Evolutionary conservation across 768 basidiomycete species (phyloP).

Genomic region (Kondoa subrosea): DNA sequence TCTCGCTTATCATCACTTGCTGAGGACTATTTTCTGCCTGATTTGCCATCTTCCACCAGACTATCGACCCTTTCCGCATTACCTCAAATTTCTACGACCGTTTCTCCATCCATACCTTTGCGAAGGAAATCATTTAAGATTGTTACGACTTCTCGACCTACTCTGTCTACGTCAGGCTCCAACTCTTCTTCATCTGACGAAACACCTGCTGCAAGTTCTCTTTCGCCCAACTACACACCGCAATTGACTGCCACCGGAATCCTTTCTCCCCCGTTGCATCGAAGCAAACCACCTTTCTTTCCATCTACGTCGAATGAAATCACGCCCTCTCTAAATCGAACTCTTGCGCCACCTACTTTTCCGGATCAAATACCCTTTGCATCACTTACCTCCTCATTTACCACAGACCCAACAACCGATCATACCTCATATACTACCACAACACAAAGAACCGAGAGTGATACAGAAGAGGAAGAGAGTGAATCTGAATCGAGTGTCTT

Average conservation of each 20-base stretch:
- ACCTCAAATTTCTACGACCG: slow-evolving; percentile 15
- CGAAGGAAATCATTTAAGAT: slow-evolving; percentile 18
- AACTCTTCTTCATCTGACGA: background rate
- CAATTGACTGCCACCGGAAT: too few species aligned
- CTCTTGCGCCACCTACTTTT: too few species aligned
- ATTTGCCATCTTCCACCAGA: background rate
- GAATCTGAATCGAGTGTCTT: background rate
- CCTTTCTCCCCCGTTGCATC: too few species aligned
- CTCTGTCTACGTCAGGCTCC: background rate
- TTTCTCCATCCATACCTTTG: slow-evolving; percentile 17
- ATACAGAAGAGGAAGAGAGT: slow-evolving; percentile 4
- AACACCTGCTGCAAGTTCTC: background rate
- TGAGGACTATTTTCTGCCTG: background rate
- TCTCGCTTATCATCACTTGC: background rate
- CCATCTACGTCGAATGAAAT: too few species aligned
- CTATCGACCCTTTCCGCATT: background rate
- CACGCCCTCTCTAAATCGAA: too few species aligned
- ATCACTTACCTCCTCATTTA: too few species aligned
- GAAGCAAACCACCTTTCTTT: too few species aligned
- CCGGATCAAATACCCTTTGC: too few species aligned
- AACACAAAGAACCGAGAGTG: too few species aligned
- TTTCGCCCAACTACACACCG: too few species aligned
- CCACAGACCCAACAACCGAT: too few species aligned
- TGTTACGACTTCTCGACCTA: slow-evolving; percentile 8
- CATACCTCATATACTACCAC: too few species aligned